Evolutionary conservation across 2,329 filamentous ascomycete genomes (phyloP), one percentile per base, ranked within the genome.

Genomic region (Mycosphaerelloides madeirae): DNA sequence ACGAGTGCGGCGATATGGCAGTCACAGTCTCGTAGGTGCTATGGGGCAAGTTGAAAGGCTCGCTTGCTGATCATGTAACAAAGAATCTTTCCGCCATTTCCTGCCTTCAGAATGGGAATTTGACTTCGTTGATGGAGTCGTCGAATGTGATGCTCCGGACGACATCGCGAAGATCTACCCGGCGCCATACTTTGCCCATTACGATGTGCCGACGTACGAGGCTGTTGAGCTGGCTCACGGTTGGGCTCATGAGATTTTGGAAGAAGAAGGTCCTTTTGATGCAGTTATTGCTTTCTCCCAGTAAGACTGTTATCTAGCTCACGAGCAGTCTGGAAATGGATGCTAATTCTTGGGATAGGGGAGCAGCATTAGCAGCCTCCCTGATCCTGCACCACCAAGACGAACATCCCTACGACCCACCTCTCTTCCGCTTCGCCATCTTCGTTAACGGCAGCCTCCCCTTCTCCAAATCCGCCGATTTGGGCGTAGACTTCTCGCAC

Each of bases 391-490:
- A 48, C 15, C 47, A 48, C 28, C 47, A 50, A 40, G 32, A 18
- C 31, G 29, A 44, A 14, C 2, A 44, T 33, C 47, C 47, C 7
- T 42, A 48, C 38, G 36, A 31, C 32, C 31, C 38, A 1, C 47
- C 47, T 2, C 38, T 48, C 11, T 50, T 50, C 43, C 47, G 47
- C 37, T 50, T 50, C 38, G 47, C 47, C 38, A 32, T 50, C 19
- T 50, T 50, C 47, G 33, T 50, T 33, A 36, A 31, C 33, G 47
- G 44, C 28, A 32, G 19, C 28, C 16, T 44, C 11, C 47, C 47
- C 28, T 38, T n/a, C 35, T 20, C 16, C 6, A 38, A 38, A 16
- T n/a, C 12, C 35, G 7, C 16, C 6, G 35, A 38, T 18, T 20
- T 38, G 12, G 35, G 35, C 11, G 22, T 38, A 9, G 20, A 38